A percentile compares a stretch with the other conserved stretches of the same genome.
phyloP scores from a whole-genome alignment of 2,329 filamentous ascomycete species.

The Aspergillus hortae region DNA sequence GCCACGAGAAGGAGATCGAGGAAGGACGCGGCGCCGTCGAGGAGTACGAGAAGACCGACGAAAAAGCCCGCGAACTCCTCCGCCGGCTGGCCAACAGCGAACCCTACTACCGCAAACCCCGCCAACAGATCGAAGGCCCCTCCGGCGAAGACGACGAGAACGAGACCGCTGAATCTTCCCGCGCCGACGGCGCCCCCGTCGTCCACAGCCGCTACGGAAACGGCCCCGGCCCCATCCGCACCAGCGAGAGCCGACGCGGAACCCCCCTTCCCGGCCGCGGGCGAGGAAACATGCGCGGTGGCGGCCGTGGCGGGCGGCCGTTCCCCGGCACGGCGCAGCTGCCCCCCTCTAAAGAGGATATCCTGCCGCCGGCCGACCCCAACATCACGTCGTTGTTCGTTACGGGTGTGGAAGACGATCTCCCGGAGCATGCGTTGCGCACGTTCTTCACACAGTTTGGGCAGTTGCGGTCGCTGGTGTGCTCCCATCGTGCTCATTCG shows the following conservation, averaged over 20 bases:
- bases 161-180: constrained; percentile 26
- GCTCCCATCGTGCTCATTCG: constrained; percentile 95
- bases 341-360: constrained; percentile 80
- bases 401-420: constrained; percentile 91
- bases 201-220: constrained; percentile 41
- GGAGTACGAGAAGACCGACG: constrained; percentile 94
- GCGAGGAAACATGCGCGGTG: constrained; percentile 43
- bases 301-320: constrained; percentile 50
- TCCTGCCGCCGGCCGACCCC: constrained; percentile 74
- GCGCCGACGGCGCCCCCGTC: constrained; percentile 37
- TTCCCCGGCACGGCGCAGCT: constrained; percentile 71
- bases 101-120: constrained; percentile 89
- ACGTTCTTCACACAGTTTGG: constrained; percentile 87
- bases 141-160: constrained; percentile 34
- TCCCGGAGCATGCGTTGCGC: constrained; percentile 87
- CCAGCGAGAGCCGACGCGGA: constrained; percentile 53
- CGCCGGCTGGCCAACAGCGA: constrained; percentile 84
- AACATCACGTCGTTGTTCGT: constrained; percentile 93
- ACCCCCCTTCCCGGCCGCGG: constrained; percentile 41
- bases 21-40: constrained; percentile 82
- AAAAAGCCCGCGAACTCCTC: constrained; percentile 87
- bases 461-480: constrained; percentile 86
- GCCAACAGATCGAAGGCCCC: constrained; percentile 60
- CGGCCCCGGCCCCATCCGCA: constrained; percentile 67
- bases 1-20: constrained; percentile 92